Conservation (phyloP, 2,329 filamentous ascomycete species). For the Sporothrix curviconia region DNA sequence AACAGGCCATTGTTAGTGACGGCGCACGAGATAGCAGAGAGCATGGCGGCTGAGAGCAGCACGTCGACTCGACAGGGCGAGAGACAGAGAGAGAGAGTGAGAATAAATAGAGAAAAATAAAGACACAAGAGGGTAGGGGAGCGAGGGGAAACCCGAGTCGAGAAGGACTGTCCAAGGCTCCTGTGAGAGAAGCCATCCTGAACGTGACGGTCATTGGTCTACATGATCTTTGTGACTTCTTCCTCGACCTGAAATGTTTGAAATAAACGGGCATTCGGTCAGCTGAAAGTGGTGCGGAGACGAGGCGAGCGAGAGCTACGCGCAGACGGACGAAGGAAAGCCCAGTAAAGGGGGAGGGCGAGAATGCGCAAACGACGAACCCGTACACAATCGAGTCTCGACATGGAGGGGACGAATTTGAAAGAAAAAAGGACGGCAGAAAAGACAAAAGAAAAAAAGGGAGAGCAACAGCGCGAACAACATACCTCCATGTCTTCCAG, state of each 20-base stretch:
- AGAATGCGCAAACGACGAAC: background rate
- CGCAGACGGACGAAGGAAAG: background rate
- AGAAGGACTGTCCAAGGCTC: background rate
- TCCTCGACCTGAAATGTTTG: slow-evolving; percentile 77
- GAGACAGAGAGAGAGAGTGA: background rate
- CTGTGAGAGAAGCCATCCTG: background rate
- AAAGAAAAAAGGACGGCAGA: too few relatives aligned
- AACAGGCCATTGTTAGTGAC: slow-evolving; percentile 15
- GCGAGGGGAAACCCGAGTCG: too few relatives aligned
- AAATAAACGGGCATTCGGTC: slow-evolving; percentile 38
- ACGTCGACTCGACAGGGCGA: background rate
- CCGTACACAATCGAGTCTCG: background rate
- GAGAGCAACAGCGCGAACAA: slow-evolving; percentile 24
- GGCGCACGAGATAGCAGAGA: background rate
- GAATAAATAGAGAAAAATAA: background rate
- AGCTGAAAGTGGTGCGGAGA: slow-evolving; percentile 29
- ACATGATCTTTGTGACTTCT: slow-evolving; percentile 87
- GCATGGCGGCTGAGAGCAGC: background rate
- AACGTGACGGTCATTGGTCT: slow-evolving; percentile 30
- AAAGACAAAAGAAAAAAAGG: slow-evolving; percentile 16
- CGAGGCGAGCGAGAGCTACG: background rate
- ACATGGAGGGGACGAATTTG: background rate
- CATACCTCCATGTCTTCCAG: slow-evolving; percentile 96
- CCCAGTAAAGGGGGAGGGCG: too few relatives aligned
- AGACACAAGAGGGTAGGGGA: background rate